Evolutionary conservation across 176 grass and related monocot species (phyloP), one percentile per base, ranked within the genome.

Genomic region (Canna indica): DNA sequence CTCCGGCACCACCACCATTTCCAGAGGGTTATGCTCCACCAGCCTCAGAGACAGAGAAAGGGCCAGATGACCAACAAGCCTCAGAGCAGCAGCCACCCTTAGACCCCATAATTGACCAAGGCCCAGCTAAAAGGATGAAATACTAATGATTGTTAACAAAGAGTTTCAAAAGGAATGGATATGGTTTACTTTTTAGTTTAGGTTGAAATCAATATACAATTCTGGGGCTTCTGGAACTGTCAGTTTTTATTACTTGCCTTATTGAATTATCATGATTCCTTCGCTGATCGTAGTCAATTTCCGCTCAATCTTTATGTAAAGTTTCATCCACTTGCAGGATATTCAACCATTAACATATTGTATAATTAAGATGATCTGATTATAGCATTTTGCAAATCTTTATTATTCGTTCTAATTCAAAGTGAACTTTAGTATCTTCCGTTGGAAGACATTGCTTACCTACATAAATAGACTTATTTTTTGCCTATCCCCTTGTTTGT

Each of bases 61-160:
- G 63, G 42, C 75, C 72, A 0, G 94, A 97, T 47, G 84, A 90
- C 76, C 79, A 80, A 36, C 61, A 79, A 46, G 46, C 81, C 12
- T 87, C 82, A 20, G 84, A 97, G 61, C 57, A 78, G 17, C 77
- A 82, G 57, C 72, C 76, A 18, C 59, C 79, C 66, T 22, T 85
- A 34, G 94, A 97, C 72, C 88, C 94, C 71, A 97, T 97, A 54
- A 85, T 97, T 76, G 94, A 97, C 80, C 94, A 97, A 84, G 94
- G 94, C 59, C 94, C 94, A 42, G 82, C 86, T 32, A 97, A 97
- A 87, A 97, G 86, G 75, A 82, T 75, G 44, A 85, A 87, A 45
- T 79, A 85, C 66, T 86, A 87, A 59, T 90, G 34, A 42, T 29
- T 15, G 28, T 42, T 41, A 50, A 26, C 13, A 15, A 7, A 44